Base-by-base conservation (phyloP, 2,329 filamentous ascomycete species). In the Beauveria sp. region DNA sequence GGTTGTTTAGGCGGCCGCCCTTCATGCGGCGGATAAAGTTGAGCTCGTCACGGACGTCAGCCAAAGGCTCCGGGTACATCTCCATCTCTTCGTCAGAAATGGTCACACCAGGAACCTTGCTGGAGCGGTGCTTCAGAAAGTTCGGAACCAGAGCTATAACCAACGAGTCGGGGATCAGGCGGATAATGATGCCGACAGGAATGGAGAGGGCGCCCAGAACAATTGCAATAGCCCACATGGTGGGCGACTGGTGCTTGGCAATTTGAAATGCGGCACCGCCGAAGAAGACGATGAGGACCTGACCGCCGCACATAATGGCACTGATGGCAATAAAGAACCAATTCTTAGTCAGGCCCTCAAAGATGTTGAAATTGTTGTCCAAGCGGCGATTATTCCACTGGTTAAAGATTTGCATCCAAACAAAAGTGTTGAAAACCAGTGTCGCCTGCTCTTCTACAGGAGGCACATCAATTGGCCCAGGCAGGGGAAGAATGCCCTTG, bases 381-480 rank as follows among this genome's bases (percentile, higher is more conserved):
- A 98, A 81, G 14, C 93, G 91, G 63, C 93, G 91, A 77, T 96
- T 96, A 79, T 98, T 98, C 83, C 96, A 90, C 72, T 96, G 89
- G 76, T 98, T 98, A 80, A 98, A 98, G 68, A 98, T 96, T 69
- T 98, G 93, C 93, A 98, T 97, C 93, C 93, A 98, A 59, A 97
- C 93, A 72, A 98, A 98, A 0, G 91, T 95, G 79, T 98, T 98
- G 83, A 98, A 98, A 8, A 98, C 90, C 53, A 98, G 82, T 3
- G 92, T 96, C 61, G 86, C 80, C 63, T 96, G 80, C 68, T 89
- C 80, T 1, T 71, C 74, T 1, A 52, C 26, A 0, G 52, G 60
- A 9, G 69, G 70, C 5, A 66, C 71, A 16, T 81, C 72, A 67
- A 87, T 85, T 3, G 55, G 55, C 9, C 78, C 78, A n/a, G 91